These are phyloP conservation scores for Boechera stricta DNA, from an alignment of 345 rosid species.

Conservation along the genomic window DNA sequence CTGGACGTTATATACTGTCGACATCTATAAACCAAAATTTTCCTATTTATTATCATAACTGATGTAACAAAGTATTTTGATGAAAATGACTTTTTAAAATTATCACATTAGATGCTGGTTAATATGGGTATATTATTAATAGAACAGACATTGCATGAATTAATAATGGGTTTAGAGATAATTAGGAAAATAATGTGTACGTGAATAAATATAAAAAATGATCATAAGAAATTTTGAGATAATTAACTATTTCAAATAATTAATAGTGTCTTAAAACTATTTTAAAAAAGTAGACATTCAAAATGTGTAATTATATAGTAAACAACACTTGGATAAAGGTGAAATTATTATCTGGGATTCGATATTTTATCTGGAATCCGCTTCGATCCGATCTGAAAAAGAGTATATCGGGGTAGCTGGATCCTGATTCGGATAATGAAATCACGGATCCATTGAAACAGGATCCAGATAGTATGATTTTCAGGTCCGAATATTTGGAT, in stretches of 20 bases:
- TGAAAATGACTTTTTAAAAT: background rate
- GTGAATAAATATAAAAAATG: background rate
- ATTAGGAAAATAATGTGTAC: background rate
- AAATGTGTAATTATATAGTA: background rate
- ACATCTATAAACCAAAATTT: constrained; percentile 12
- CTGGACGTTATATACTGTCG: constrained; percentile 24
- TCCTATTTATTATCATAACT: background rate
- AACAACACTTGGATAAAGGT: background rate
- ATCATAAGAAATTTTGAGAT: background rate
- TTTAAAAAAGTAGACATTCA: background rate
- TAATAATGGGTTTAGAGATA: background rate
- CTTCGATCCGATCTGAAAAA: too few species aligned
- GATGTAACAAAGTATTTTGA: constrained; percentile 8
- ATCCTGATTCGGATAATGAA: too few species aligned
- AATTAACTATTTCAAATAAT: background rate
- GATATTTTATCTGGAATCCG: too few species aligned
- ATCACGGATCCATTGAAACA: too few species aligned
- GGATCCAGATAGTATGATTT: too few species aligned
- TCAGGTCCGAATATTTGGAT: too few species aligned
- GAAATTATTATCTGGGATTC: too few species aligned
- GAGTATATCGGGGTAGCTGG: too few species aligned
- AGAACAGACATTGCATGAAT: background rate
- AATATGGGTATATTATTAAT: background rate
- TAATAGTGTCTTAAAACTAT: background rate
- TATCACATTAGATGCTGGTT: background rate